Evolutionary conservation across 140 eudicot genomes (phyloP), one percentile per base, ranked within the genome.

Genomic region (Stevia rebaudiana): DNA sequence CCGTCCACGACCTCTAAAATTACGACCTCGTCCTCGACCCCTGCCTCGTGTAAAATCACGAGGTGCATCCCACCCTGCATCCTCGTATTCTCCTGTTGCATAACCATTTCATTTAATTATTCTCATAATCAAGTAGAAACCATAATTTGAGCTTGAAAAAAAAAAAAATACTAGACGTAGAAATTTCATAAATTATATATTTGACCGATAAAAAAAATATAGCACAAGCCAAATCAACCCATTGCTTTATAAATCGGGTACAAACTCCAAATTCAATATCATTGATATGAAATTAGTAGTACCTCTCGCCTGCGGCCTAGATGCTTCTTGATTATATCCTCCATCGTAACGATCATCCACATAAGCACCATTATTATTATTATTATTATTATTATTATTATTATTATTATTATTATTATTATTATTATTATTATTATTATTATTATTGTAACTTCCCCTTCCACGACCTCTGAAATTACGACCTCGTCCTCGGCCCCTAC

Each of bases 21-120:
- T 68, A 25, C 89, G 85, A n/a, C 85, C 89, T 77, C 97, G 83
- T 8, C 95, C 97, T 39, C 92, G 66, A 6, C 97, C 95, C 58
- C 89, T 76, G 1, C 97, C 97, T 83, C 95, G 74, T 8, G 79
- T 55, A 59, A 66, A 80, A 41, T 86, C 86, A 21, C 84, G 74
- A 12, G 83, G 78, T 11, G 78, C 73, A 55, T 86, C 97, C 86
- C 84, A 89, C 9, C 89, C 86, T 19, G 92, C 97, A 70, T 89
- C 95, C 15, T 89, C 95, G 61, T 68, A 79, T 78, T 83, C 92
- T 11, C 71, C 81, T 35, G 80, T 36, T 23, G 74, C 69, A 61
- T 37, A 83, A 16, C 85, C 89, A 21, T 86, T 86, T 31, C 92
- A 89, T 83, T 71, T 3, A 22, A 52, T 48, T 8, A 11, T 40